These are phyloP conservation scores for Candida sp. DNA, from an alignment of 1,139 yeast genomes.

Conservation along the genomic window DNA sequence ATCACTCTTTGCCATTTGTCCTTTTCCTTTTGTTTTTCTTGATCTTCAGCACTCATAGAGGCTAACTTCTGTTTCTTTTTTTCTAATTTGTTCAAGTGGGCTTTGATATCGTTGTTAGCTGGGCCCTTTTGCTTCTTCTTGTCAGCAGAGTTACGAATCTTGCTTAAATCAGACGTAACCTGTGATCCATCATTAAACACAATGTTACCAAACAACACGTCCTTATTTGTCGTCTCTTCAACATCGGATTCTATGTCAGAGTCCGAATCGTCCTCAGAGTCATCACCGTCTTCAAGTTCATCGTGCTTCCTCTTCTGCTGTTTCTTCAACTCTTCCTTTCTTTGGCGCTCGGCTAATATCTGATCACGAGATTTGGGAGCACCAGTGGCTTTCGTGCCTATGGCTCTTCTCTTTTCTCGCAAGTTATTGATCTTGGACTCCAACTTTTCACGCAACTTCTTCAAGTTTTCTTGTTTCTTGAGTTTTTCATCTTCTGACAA, in stretches of 20 bases:
- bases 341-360: constrained; percentile 61
- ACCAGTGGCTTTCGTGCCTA: constrained; percentile 79
- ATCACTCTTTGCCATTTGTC: constrained; percentile 86
- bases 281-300: constrained; percentile 27
- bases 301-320: constrained; percentile 41
- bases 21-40: constrained; percentile 64
- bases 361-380: constrained; percentile 86
- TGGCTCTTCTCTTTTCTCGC: constrained; percentile 88
- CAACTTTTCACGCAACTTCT: constrained; percentile 70
- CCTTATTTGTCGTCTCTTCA: constrained; percentile 36
- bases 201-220: constrained; percentile 80
- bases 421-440: constrained; percentile 71
- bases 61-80: constrained; percentile 70
- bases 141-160: constrained; percentile 55
- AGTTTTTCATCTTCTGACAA: constrained; percentile 50
- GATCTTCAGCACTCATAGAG: constrained; percentile 66
- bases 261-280: not conserved
- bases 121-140: constrained; percentile 77
- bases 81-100: constrained; percentile 79
- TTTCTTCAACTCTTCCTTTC: constrained; percentile 45
- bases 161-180: constrained; percentile 76
- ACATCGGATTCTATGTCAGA: constrained; percentile 18
- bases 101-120: constrained; percentile 81
- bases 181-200: constrained; percentile 82
- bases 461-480: constrained; percentile 58